phyloP scores from a whole-genome alignment of 2,329 filamentous ascomycete species.

The Neofusicoccum parvum region DNA sequence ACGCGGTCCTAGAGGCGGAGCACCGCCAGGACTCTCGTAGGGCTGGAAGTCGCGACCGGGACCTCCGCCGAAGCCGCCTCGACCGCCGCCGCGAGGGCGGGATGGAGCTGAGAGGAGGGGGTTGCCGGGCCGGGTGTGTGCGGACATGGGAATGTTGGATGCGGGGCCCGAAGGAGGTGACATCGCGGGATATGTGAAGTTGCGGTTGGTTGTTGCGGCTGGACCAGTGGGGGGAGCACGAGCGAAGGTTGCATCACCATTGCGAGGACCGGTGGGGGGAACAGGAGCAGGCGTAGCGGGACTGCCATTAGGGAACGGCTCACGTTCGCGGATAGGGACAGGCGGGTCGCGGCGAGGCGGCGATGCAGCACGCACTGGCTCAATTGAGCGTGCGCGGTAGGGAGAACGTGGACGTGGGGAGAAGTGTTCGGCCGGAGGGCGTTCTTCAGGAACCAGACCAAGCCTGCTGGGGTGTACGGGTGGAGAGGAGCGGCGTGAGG shows the following conservation, averaged over 20 bases:
- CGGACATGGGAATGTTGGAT: conserved; percentile 32
- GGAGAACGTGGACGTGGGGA: conserved; percentile 33
- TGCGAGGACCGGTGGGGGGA: conserved; percentile 42
- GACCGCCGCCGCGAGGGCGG: conserved; percentile 42
- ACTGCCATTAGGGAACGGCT: conserved; percentile 29
- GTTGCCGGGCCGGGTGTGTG: conserved; percentile 35
- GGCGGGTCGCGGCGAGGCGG: conserved; percentile 12
- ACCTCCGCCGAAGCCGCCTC: conserved; percentile 39
- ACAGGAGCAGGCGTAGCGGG: conserved; percentile 23
- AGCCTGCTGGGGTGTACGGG: conserved; percentile 58
- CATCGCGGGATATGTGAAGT: conserved; percentile 34
- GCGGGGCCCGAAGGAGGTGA: conserved; percentile 44
- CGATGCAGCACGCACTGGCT: conserved; percentile 25
- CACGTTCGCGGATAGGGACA: conserved; percentile 28
- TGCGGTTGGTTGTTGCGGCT: conserved; percentile 30
- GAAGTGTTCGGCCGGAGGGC: conserved; percentile 33
- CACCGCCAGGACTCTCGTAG: conserved; percentile 33
- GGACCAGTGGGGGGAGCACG: conserved; percentile 44
- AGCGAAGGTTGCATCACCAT: conserved; percentile 34
- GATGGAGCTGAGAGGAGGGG: conserved; percentile 44
- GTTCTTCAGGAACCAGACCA: conserved; percentile 38
- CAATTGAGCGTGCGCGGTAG: conserved; percentile 29
- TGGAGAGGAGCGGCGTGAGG: conserved; percentile 65
- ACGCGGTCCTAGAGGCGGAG: conserved; percentile 36
- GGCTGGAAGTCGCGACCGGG: conserved; percentile 28